Evolutionary conservation across 1,284 basidiomycete species (phyloP), one percentile per base, ranked within the genome.

Genomic region (Leccinum fallax): DNA sequence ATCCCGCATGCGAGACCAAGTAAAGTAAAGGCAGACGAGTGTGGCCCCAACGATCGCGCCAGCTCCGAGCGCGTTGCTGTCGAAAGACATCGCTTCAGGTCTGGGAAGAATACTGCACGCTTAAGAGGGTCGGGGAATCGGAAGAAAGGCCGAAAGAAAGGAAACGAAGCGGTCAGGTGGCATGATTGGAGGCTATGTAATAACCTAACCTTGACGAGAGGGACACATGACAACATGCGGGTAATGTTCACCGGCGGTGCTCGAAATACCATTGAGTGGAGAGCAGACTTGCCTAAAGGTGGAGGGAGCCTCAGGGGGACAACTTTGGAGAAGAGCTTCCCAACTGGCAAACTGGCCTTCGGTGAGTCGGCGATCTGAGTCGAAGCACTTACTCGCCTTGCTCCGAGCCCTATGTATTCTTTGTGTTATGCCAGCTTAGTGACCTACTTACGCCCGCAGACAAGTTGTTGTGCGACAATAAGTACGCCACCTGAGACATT

Each of bases 21-120:
- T 5, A 38, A 64, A 2, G 19, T 11, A 28, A 34, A 65, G 24
- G 4, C 49, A 32, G 24, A 64, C 10, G 10, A 64, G 36, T 28
- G 26, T n/a, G 11, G 5, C 11, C 28, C 55, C 61, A 49, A 49
- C n/a, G 1, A 13, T 38, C 16, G 40, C 30, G n/a, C 30, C 9
- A 43, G 46, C 13, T n/a, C 32, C 11, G 24, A 51, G 32, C 5
- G 32, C 4, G 34, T 9, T 63, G 16, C 15, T 21, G 16, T 24
- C n/a, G 7, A 30, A 32, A 7, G 30, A 26, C 61, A 66, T 60
- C 13, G 24, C 2, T 30, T n/a, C 8, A 5, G 26, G 26, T 52
- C 26, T 16, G 49, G 43, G n/a, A 19, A 19, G 40, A 26, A 51
- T 3, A 24, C 8, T 51, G 5, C 13, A 51, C 46, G n/a, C 19